A percentile compares a stretch with the other conserved stretches of the same genome.
These are phyloP conservation scores for Rhizopogon vinicolor DNA, from an alignment of 768 basidiomycete genomes.

Conservation along the genomic window DNA sequence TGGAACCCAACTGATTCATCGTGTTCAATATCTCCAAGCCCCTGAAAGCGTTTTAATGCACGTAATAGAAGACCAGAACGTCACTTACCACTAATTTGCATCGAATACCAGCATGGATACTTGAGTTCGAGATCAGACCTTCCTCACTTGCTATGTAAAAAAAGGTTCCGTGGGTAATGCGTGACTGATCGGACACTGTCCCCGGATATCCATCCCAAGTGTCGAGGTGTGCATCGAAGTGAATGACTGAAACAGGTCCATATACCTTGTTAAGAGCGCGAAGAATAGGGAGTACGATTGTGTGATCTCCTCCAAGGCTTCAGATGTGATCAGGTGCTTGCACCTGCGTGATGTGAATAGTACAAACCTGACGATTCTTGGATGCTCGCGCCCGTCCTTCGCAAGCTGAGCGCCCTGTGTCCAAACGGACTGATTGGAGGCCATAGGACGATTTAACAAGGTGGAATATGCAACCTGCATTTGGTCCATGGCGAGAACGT, in stretches of 20 bases:
- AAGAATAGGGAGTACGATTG: slow-evolving; percentile 82
- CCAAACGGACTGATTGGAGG: slow-evolving; percentile 18
- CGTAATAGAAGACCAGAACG: not conserved
- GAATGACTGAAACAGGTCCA: slow-evolving; percentile 78
- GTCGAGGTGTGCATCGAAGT: slow-evolving; percentile 78
- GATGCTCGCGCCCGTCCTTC: slow-evolving; percentile 61
- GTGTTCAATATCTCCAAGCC: slow-evolving; percentile 40
- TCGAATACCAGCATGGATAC: slow-evolving; percentile 83
- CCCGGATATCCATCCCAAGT: slow-evolving; percentile 45
- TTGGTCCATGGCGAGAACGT: slow-evolving; percentile 78
- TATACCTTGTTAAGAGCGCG: slow-evolving; percentile 75
- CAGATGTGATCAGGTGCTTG: not conserved
- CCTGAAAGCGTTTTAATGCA: slow-evolving; percentile 8
- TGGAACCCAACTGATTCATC: slow-evolving; percentile 76
- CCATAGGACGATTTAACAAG: slow-evolving; percentile 55
- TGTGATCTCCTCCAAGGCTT: slow-evolving; percentile 80
- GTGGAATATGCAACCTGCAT: slow-evolving; percentile 84
- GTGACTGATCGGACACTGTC: slow-evolving; percentile 51
- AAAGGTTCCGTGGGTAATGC: slow-evolving; percentile 81
- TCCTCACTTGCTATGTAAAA: slow-evolving; percentile 78
- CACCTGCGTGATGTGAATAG: not conserved
- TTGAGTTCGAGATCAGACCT: slow-evolving; percentile 65
- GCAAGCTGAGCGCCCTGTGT: slow-evolving; percentile 31
- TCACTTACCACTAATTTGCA: slow-evolving; percentile 58
- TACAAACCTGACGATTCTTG: slow-evolving; percentile 61